Conservation (phyloP, 257 asterid species). For the Penstemon davidsonii region DNA sequence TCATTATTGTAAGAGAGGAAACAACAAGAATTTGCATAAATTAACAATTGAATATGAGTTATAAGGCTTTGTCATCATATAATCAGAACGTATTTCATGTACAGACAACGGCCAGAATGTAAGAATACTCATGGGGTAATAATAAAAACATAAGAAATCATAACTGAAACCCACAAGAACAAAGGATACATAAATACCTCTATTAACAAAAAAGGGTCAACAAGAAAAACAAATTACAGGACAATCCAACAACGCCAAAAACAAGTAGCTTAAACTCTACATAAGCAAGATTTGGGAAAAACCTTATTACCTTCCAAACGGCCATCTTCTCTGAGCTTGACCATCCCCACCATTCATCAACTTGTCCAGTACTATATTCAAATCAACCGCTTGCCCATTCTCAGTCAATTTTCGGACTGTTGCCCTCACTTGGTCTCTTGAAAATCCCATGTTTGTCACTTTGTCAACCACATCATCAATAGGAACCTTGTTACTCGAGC, state of each 20-base stretch:
- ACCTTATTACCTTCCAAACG: conserved; percentile 51
- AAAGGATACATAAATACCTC: conserved; percentile 21
- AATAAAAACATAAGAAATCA: conserved; percentile 21
- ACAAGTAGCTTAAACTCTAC: conserved; percentile 37
- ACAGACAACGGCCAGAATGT: not conserved
- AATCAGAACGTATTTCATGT: not conserved
- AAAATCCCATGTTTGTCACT: conserved; percentile 89
- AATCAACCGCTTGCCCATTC: conserved; percentile 87
- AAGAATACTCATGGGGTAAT: not conserved
- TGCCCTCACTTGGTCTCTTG: conserved; percentile 86
- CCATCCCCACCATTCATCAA: conserved; percentile 86
- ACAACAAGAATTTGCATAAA: not conserved
- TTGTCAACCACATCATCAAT: conserved; percentile 94
- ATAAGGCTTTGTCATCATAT: not conserved
- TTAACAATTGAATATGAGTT: not conserved
- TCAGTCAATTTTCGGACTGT: conserved; percentile 84
- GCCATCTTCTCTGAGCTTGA: conserved; percentile 70
- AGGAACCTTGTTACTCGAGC: conserved; percentile 76
- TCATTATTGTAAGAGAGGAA: not conserved
- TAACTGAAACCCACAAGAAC: conserved; percentile 27
- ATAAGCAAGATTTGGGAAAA: conserved; percentile 24
- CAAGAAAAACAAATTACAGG: conserved; percentile 29
- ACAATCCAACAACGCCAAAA: conserved; percentile 21
- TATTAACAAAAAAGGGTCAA: conserved; percentile 28
- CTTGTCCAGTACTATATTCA: conserved; percentile 90